A percentile compares a stretch with the other conserved stretches of the same genome.
Conservation (phyloP, 2,329 filamentous ascomycete species). For the Cladosporium sp. region DNA sequence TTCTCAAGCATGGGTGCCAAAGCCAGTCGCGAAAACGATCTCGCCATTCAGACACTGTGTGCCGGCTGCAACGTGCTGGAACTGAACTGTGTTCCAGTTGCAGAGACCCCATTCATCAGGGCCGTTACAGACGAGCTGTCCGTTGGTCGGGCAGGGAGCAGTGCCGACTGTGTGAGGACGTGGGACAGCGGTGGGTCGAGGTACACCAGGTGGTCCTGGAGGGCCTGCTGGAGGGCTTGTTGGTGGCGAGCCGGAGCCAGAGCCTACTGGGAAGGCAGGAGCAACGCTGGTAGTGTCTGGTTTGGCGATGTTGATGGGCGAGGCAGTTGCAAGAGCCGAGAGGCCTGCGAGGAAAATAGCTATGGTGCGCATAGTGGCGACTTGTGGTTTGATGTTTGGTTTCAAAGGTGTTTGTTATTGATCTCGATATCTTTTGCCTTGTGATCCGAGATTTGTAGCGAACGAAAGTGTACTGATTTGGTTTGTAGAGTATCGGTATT, state of each 20-base stretch:
- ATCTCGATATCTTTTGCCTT: not conserved
- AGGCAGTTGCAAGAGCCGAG: not conserved
- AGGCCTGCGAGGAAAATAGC: not conserved
- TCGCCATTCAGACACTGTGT: constrained; percentile 34
- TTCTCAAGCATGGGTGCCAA: constrained; percentile 2
- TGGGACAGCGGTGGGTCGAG: constrained; percentile 1
- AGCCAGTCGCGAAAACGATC: constrained; percentile 15
- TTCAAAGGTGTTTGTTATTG: not conserved
- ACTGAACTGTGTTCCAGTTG: constrained; percentile 39
- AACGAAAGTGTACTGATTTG: not conserved
- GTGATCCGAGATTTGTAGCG: not conserved
- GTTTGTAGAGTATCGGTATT: not conserved
- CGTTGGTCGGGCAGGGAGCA: constrained; percentile 30
- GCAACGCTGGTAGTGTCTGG: not conserved
- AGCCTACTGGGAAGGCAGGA: not conserved
- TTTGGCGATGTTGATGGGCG: not conserved
- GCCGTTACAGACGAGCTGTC: constrained; percentile 39
- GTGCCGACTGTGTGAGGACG: not conserved
- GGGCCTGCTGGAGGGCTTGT: not conserved
- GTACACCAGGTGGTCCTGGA: not conserved
- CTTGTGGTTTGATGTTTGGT: not conserved
- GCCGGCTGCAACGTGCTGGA: constrained; percentile 39
- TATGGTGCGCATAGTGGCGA: not conserved
- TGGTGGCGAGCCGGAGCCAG: not conserved
- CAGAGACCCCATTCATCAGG: constrained; percentile 39